Percentiles rank a stretch among this genome's conserved stretches.
phyloP scores from a whole-genome alignment of 2,329 filamentous ascomycete species.

The Botrytis paeoniae region DNA sequence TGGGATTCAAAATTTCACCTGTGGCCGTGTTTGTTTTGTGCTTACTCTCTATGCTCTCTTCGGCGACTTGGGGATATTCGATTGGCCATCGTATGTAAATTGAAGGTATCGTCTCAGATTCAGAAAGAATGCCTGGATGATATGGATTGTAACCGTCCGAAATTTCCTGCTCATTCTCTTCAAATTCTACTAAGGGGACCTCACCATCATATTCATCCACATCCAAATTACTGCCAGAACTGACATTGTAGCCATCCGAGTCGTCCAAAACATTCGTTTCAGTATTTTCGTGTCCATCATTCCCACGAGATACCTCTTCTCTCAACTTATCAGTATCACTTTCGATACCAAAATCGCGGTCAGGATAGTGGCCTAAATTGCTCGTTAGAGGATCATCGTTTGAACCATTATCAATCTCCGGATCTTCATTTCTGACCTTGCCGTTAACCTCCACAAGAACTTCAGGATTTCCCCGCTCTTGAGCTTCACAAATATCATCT shows the following conservation, averaged over 20 bases:
- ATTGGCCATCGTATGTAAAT: no score
- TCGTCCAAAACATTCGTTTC: background rate
- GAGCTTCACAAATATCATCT: background rate
- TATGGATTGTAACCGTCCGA: no score
- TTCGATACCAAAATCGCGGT: background rate
- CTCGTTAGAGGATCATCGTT: fast-evolving
- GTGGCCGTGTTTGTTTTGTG: background rate
- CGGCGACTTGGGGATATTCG: fast-evolving
- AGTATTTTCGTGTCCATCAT: fast-evolving
- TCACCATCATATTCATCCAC: background rate
- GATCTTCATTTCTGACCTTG: background rate
- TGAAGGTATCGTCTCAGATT: no score
- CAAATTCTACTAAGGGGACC: fast-evolving
- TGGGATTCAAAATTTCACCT: background rate
- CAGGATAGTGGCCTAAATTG: fast-evolving
- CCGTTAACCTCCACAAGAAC: background rate
- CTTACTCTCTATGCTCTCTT: background rate
- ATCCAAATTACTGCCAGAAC: fast-evolving
- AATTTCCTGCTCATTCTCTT: background rate
- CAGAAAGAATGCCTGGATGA: no score
- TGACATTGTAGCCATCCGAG: no score
- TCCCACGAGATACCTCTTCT: fast-evolving
- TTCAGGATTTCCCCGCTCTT: background rate
- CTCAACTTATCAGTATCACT: fast-evolving
- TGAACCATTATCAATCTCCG: no score